phyloP scores from a whole-genome alignment of 495 filamentous ascomycete species.

The Tuber aestivum region DNA sequence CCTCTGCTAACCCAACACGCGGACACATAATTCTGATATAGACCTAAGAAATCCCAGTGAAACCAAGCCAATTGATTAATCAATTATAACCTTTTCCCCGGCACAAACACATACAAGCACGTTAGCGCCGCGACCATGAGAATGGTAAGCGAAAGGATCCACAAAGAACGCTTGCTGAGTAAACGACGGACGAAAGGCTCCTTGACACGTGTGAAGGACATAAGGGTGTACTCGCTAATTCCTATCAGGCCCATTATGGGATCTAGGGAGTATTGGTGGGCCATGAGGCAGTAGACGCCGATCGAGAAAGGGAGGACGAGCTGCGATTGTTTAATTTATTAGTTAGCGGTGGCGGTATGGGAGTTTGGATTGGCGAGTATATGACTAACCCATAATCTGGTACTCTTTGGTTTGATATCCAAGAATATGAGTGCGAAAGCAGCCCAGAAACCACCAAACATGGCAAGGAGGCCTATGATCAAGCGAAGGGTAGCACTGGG shows the following conservation, averaged over 20 bases:
- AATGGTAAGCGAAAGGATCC: constrained; percentile 65
- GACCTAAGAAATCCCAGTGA: not conserved
- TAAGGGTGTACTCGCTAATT: constrained; percentile 89
- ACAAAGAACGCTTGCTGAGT: constrained; percentile 69
- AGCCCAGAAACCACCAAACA: constrained; percentile 91
- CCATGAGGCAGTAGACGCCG: constrained; percentile 77
- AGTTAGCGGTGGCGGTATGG: not conserved
- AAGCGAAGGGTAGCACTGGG: constrained; percentile 75
- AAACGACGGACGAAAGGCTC: constrained; percentile 85
- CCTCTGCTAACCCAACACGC: not conserved
- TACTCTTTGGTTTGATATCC: constrained; percentile 59
- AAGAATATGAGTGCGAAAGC: constrained; percentile 89
- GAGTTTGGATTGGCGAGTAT: not conserved
- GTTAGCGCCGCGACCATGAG: constrained; percentile 49
- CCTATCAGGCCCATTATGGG: constrained; percentile 84
- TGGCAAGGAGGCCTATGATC: constrained; percentile 73
- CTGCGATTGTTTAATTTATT: constrained; percentile 38
- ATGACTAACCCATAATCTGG: constrained; percentile 73
- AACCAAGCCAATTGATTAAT: constrained; percentile 15
- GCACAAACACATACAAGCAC: constrained; percentile 64
- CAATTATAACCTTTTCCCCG: constrained; percentile 79
- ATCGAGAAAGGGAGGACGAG: constrained; percentile 89
- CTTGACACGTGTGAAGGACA: constrained; percentile 75
- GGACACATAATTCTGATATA: not conserved
- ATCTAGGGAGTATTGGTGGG: constrained; percentile 91